These are phyloP conservation scores for Xylaria sp. DNA, from an alignment of 2,329 filamentous ascomycete genomes.

Conservation along the genomic window DNA sequence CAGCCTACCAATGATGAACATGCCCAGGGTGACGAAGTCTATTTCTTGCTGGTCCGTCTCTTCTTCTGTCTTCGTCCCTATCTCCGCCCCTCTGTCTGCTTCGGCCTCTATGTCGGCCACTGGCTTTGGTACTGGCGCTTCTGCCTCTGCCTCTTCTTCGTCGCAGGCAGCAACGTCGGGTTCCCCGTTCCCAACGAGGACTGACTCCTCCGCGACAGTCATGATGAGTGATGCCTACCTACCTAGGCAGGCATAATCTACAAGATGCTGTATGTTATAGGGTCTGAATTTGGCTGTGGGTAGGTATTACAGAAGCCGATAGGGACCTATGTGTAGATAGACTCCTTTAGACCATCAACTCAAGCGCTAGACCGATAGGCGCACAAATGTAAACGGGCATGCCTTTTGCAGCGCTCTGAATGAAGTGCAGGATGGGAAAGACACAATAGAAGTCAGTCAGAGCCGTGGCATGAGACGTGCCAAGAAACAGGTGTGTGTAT, in stretches of 20 bases:
- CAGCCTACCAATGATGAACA: constrained; percentile 76
- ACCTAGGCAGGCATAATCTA: constrained; percentile 30
- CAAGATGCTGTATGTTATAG: background rate
- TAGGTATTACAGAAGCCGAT: constrained; percentile 9
- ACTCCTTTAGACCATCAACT: background rate
- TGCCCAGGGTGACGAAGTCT: constrained; percentile 76
- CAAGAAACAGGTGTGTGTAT: constrained; percentile 20
- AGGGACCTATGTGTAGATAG: constrained; percentile 5
- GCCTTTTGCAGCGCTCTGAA: background rate
- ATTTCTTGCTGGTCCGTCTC: constrained; percentile 55
- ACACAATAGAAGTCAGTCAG: background rate
- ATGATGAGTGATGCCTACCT: constrained; percentile 33
- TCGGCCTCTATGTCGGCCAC: background rate
- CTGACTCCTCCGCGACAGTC: constrained; percentile 21
- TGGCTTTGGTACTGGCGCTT: background rate
- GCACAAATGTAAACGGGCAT: background rate
- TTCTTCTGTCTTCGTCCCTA: constrained; percentile 14
- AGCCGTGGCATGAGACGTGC: constrained; percentile 7
- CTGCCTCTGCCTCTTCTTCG: constrained; percentile 2
- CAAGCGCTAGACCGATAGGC: background rate
- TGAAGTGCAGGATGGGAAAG: background rate
- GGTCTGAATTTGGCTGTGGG: background rate
- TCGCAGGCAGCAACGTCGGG: constrained; percentile 23
- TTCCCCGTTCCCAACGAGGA: constrained; percentile 7
- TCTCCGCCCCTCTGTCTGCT: no score